Percentiles rank a stretch among this genome's conserved stretches.
Conservation (phyloP, 2,329 filamentous ascomycete genomes). For the Sclerotinia borealis region DNA sequence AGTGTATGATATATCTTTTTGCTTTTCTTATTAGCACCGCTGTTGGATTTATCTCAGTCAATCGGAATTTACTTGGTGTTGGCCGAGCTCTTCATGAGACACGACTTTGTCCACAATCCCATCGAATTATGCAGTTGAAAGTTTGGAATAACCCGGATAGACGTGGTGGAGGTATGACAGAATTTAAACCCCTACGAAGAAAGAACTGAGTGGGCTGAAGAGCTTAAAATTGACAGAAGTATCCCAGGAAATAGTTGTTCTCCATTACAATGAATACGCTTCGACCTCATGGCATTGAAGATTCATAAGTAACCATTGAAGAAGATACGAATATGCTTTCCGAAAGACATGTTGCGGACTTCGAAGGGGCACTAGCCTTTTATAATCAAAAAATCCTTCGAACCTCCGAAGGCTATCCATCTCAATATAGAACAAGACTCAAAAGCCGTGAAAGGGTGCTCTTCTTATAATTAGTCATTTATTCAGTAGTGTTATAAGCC, state of each 20-base stretch:
- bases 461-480: background rate
- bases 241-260: background rate
- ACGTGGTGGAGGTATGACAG: background rate
- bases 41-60: no score
- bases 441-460: background rate
- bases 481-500: background rate
- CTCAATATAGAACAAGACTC: background rate
- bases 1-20: background rate
- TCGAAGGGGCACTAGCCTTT: background rate
- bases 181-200: background rate
- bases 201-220: background rate
- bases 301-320: background rate
- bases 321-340: background rate
- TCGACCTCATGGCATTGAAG: background rate
- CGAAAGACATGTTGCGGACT: background rate
- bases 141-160: background rate
- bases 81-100: background rate
- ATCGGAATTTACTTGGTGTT: background rate
- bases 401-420: background rate
- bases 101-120: background rate
- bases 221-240: background rate
- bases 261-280: background rate
- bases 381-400: background rate
- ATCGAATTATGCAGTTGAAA: background rate
- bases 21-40: background rate